A percentile compares a stretch with the other conserved stretches of the same genome.
phyloP scores from a whole-genome alignment of 257 asterid species.

The Nicotiana attenuata region DNA sequence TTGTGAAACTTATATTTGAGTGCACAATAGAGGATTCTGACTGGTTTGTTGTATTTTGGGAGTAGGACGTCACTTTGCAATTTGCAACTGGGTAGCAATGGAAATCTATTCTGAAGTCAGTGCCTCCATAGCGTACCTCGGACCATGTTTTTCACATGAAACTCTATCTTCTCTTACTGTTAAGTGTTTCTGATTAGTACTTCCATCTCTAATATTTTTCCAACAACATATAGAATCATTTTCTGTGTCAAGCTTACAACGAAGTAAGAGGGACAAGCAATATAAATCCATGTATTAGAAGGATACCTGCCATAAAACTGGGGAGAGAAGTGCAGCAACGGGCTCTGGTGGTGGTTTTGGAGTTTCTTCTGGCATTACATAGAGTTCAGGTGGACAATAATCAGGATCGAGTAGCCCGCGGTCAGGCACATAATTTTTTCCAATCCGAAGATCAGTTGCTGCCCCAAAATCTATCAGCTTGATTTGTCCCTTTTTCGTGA shows the following conservation, averaged over 20 bases:
- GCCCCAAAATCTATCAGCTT: slow-evolving; percentile 96
- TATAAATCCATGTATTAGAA: neutral
- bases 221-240: neutral
- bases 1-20: too few species aligned
- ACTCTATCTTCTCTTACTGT: too few species aligned
- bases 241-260: neutral
- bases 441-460: slow-evolving; percentile 94
- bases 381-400: slow-evolving; percentile 96
- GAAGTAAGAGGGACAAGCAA: neutral
- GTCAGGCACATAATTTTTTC: slow-evolving; percentile 79
- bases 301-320: slow-evolving; percentile 81
- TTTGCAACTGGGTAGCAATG: too few species aligned
- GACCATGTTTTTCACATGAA: too few species aligned
- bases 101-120: too few species aligned
- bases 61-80: too few species aligned
- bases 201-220: too few species aligned
- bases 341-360: slow-evolving; percentile 98
- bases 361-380: slow-evolving; percentile 95
- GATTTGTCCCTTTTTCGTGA: slow-evolving; percentile 81
- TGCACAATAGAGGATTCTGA: too few species aligned
- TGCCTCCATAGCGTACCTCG: too few species aligned
- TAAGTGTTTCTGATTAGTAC: too few species aligned
- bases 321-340: slow-evolving; percentile 85
- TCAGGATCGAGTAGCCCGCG: slow-evolving; percentile 88
- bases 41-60: too few species aligned